phyloP scores from a whole-genome alignment of 192 early-diverging fungal genomes.

The Umbelopsis isabellina region DNA sequence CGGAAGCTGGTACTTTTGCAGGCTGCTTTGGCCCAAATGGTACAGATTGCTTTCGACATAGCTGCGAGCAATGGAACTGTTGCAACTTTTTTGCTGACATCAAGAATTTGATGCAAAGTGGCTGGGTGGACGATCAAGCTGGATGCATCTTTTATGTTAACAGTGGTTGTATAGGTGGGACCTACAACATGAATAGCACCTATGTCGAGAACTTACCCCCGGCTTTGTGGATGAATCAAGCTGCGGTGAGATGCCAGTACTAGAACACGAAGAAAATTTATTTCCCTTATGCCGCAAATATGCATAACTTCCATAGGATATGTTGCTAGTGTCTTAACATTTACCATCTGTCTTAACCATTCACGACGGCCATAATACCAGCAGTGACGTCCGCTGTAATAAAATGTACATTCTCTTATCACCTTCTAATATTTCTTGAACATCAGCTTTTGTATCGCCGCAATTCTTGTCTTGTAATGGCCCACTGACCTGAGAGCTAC shows the following conservation, averaged over 20 bases:
- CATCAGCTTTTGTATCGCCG: no score
- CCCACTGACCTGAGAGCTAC: no score
- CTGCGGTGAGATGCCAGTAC: conserved; percentile 1
- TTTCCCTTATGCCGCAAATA: neutral
- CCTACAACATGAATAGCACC: conserved; percentile 14
- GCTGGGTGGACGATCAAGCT: conserved; percentile 9
- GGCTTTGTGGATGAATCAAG: neutral
- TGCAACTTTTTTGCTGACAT: conserved; percentile 19
- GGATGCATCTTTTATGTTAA: conserved; percentile 17
- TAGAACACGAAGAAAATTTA: neutral
- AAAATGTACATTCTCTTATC: neutral
- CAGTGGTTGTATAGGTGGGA: conserved; percentile 1
- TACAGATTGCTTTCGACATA: conserved; percentile 6
- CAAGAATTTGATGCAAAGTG: conserved; percentile 10
- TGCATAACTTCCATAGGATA: neutral
- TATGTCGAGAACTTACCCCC: neutral
- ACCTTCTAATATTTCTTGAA: neutral
- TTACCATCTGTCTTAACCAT: neutral
- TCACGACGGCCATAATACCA: neutral
- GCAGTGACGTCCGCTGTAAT: neutral
- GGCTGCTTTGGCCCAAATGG: conserved; percentile 9
- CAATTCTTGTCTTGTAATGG: no score
- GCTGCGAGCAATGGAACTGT: conserved; percentile 6
- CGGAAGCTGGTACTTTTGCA: neutral
- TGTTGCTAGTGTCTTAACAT: neutral